Evolutionary conservation across 2,329 filamentous ascomycete genomes (phyloP).

Genomic region (Fusarium austroafricanum): DNA sequence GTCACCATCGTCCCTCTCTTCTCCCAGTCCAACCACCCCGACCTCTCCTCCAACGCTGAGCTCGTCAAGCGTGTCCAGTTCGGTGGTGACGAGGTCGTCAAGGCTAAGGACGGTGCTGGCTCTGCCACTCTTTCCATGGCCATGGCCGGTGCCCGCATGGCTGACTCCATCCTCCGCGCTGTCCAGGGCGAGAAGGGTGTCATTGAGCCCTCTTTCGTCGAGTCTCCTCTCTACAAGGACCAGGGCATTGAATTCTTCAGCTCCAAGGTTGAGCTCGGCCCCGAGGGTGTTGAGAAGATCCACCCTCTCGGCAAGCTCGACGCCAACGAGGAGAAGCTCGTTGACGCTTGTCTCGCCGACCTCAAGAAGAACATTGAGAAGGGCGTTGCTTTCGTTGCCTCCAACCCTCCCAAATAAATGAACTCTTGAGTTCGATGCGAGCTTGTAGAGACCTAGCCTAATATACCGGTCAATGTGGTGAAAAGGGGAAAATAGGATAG

Average conservation of each 20-base stretch:
- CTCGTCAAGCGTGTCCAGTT: constrained; percentile 98
- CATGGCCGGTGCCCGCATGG: constrained; percentile 86
- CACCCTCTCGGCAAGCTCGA: constrained; percentile 86
- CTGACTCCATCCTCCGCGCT: constrained; percentile 93
- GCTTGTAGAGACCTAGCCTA: constrained; percentile 7
- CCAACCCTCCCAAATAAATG: constrained; percentile 70
- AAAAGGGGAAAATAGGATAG: constrained; percentile 34
- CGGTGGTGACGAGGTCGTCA: constrained; percentile 98
- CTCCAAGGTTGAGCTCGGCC: constrained; percentile 94
- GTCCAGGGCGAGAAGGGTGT: constrained; percentile 94
- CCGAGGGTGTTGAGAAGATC: constrained; percentile 95
- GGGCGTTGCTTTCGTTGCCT: constrained; percentile 73
- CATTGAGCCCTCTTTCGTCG: constrained; percentile 95
- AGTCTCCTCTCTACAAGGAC: constrained; percentile 98
- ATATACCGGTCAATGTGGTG: constrained; percentile 17
- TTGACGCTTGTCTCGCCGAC: constrained; percentile 86
- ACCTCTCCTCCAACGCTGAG: constrained; percentile 80
- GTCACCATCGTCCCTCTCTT: constrained; percentile 98
- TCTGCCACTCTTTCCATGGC: constrained; percentile 99
- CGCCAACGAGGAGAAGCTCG: constrained; percentile 86
- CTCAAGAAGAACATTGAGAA: constrained; percentile 97
- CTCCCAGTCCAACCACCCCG: constrained; percentile 89
- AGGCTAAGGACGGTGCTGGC: constrained; percentile 98
- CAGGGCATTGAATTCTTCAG: constrained; percentile 98
- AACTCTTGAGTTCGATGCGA: constrained; percentile 10